A percentile compares a stretch with the other conserved stretches of the same genome.
phyloP scores from a whole-genome alignment of 108 stramenopile species.

The Schizochytrium sp. region DNA sequence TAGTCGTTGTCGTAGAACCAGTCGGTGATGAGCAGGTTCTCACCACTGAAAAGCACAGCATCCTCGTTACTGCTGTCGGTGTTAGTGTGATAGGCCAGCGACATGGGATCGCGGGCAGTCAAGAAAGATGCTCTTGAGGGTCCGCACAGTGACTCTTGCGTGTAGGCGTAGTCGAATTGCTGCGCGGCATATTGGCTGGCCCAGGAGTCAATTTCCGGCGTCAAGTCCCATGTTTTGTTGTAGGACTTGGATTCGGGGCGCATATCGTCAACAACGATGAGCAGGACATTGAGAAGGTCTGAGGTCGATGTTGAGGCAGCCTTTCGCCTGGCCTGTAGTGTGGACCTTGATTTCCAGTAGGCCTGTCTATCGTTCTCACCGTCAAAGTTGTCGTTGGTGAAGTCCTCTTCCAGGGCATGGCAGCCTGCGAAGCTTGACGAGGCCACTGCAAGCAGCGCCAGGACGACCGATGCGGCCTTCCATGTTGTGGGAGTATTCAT shows the following conservation, averaged over 20 bases:
- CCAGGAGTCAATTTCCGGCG: conserved; percentile 13
- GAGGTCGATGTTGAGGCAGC: not conserved
- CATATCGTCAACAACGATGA: conserved; percentile 49
- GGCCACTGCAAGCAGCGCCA: not conserved
- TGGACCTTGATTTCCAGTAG: not conserved
- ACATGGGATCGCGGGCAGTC: not conserved
- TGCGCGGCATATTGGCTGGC: not conserved
- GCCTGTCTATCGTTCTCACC: too few relatives aligned
- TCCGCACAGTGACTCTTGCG: conserved; percentile 3
- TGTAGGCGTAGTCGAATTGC: conserved; percentile 30
- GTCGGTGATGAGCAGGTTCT: conserved; percentile 12
- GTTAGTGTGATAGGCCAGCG: conserved; percentile 21
- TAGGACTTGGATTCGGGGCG: not conserved
- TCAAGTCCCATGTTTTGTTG: conserved; percentile 22
- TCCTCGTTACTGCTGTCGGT: not conserved
- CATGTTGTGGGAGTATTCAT: not conserved
- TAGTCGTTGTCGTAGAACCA: conserved; percentile 43
- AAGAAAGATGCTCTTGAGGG: conserved; percentile 32
- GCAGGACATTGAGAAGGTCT: conserved; percentile 16
- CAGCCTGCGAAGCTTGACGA: not conserved
- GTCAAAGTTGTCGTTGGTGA: too few relatives aligned
- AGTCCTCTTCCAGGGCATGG: not conserved
- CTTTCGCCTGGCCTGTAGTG: not conserved
- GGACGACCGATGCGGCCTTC: not conserved
- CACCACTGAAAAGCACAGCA: not conserved